These are phyloP conservation scores for Bromus sterilis DNA, from an alignment of 176 grass and related monocot species.

Conservation along the genomic window DNA sequence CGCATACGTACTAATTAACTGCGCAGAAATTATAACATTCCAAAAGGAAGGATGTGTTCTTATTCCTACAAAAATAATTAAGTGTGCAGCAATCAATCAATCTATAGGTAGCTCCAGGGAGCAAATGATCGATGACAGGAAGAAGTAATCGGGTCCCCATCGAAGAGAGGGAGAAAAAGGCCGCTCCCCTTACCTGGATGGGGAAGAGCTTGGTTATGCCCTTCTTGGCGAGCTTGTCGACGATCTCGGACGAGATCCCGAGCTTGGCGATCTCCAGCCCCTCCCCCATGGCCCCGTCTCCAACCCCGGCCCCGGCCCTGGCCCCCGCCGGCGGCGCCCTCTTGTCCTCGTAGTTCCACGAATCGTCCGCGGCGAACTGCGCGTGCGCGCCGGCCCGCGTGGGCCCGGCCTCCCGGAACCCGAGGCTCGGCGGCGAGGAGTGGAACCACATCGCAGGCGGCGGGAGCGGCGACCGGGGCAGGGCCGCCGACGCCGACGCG, in stretches of 20 bases:
- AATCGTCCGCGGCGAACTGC: conserved; percentile 54
- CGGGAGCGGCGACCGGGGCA: neutral
- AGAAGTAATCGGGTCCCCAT: neutral
- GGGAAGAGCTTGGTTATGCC: conserved; percentile 98
- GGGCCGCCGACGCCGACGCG: neutral
- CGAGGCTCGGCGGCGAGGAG: conserved; percentile 36
- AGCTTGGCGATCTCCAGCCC: conserved; percentile 82
- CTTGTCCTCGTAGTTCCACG: conserved; percentile 26
- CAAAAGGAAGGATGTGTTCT: neutral
- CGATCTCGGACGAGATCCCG: conserved; percentile 83
- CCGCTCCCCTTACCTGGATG: conserved; percentile 55
- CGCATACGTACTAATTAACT: neutral
- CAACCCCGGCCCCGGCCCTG: neutral
- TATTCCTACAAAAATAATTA: neutral
- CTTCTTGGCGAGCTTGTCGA: conserved; percentile 33
- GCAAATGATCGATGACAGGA: neutral
- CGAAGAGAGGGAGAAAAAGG: neutral
- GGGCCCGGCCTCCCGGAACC: conserved; percentile 38
- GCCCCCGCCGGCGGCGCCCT: neutral
- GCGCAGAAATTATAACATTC: neutral
- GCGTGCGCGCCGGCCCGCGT: conserved; percentile 21
- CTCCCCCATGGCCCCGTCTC: conserved; percentile 16
- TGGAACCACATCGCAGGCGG: conserved; percentile 31
- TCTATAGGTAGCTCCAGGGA: neutral
- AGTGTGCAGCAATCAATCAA: neutral